These are phyloP conservation scores for Polyporus arcularius DNA, from an alignment of 768 basidiomycete genomes.

Conservation along the genomic window DNA sequence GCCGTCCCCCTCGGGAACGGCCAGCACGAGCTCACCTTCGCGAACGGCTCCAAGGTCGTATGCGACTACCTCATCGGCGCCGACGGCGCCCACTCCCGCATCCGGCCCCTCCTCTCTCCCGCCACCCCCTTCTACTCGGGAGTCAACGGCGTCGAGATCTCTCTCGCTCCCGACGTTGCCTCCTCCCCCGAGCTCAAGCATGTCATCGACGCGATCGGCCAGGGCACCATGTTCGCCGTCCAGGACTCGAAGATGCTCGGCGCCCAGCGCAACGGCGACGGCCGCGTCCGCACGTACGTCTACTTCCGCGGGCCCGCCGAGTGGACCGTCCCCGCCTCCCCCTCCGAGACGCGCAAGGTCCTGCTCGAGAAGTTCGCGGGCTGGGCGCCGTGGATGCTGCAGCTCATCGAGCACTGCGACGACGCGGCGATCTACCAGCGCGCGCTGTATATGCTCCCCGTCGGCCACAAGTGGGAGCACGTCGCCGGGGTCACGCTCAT, in stretches of 20 bases:
- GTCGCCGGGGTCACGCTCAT: constrained; percentile 5
- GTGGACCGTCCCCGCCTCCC: constrained; percentile 7
- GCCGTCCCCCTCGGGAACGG: background rate
- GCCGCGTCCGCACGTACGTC: constrained; percentile 11
- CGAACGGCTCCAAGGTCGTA: background rate
- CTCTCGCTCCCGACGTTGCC: constrained; percentile 24
- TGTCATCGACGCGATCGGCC: constrained; percentile 24
- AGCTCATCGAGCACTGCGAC: constrained; percentile 5
- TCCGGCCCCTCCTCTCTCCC: constrained; percentile 35
- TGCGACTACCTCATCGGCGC: constrained; percentile 36
- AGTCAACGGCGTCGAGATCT: constrained; percentile 18
- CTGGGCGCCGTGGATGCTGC: constrained; percentile 16
- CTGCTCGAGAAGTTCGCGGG: constrained; percentile 3
- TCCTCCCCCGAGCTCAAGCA: constrained; percentile 4
- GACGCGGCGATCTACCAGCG: constrained; percentile 11
- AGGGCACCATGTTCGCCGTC: constrained; percentile 31
- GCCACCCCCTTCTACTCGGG: constrained; percentile 37
- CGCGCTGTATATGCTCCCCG: constrained; percentile 15
- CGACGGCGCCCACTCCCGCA: constrained; percentile 43
- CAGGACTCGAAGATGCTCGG: constrained; percentile 29
- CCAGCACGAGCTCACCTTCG: background rate
- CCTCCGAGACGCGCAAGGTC: constrained; percentile 9
- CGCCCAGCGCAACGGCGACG: constrained; percentile 36
- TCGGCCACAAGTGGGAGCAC: constrained; percentile 15
- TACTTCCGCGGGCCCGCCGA: constrained; percentile 16